A percentile compares a stretch with the other conserved stretches of the same genome.
Conservation (phyloP, 2,329 filamentous ascomycete genomes). For the Cercospora sojina region DNA sequence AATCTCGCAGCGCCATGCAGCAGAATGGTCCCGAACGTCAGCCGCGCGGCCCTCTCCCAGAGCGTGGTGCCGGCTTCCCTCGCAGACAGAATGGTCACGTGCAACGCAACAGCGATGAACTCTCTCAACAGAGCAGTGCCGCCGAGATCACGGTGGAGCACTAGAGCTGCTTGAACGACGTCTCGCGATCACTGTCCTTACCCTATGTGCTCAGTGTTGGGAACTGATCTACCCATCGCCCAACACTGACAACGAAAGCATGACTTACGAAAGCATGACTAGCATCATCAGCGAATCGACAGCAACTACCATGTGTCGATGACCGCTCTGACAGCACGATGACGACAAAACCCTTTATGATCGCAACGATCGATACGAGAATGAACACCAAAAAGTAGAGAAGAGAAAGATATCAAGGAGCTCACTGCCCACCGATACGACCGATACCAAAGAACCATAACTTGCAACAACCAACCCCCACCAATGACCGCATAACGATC, state of each 20-base stretch:
- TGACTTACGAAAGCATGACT: conserved; percentile 26
- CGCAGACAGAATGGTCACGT: conserved; percentile 62
- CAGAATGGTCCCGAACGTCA: conserved; percentile 56
- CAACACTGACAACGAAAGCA: conserved; percentile 16
- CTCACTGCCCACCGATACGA: conserved; percentile 24
- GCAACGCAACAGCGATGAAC: conserved; percentile 61
- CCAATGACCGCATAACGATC: neutral
- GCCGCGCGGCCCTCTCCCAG: conserved; percentile 60
- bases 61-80: conserved; percentile 59
- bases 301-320: conserved; percentile 15
- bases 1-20: conserved; percentile 45
- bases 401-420: conserved; percentile 23
- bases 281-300: conserved; percentile 24
- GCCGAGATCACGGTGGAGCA: conserved; percentile 66
- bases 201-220: conserved; percentile 7
- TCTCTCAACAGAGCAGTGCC: conserved; percentile 57
- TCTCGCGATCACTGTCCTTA: conserved; percentile 11
- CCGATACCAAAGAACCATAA: conserved; percentile 2
- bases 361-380: conserved; percentile 26
- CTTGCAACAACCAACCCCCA: neutral
- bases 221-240: neutral
- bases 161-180: conserved; percentile 29
- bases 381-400: conserved; percentile 26
- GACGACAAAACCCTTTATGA: conserved; percentile 22
- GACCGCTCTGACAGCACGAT: conserved; percentile 19